A percentile compares a stretch with the other conserved stretches of the same genome.
These are phyloP conservation scores for Hyphopichia buzzinii DNA, from an alignment of 1,139 yeast genomes.

Conservation along the genomic window DNA sequence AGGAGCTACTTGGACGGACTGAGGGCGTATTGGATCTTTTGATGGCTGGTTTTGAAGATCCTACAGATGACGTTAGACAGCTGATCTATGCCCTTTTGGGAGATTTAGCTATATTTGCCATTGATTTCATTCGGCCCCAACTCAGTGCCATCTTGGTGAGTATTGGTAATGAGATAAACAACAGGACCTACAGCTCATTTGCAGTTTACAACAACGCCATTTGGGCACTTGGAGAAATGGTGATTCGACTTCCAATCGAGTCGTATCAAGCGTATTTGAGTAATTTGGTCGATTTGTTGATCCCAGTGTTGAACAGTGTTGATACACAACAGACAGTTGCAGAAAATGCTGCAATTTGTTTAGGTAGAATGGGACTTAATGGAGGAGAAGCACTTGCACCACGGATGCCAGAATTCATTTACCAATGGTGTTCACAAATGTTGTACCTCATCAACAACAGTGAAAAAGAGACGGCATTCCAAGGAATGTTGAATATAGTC, in stretches of 20 bases:
- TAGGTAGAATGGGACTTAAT: slow-evolving; percentile 81
- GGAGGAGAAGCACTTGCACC: slow-evolving; percentile 58
- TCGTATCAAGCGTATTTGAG: slow-evolving; percentile 60
- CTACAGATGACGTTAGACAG: slow-evolving; percentile 83
- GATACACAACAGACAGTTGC: slow-evolving; percentile 63
- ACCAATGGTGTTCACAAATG: slow-evolving; percentile 68
- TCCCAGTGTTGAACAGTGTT: slow-evolving; percentile 60
- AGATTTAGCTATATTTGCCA: slow-evolving; percentile 70
- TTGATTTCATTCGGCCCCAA: slow-evolving; percentile 57
- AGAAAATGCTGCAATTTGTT: slow-evolving; percentile 89
- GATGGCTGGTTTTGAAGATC: slow-evolving; percentile 72
- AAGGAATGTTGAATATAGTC: slow-evolving; percentile 72
- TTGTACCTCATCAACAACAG: slow-evolving; percentile 66
- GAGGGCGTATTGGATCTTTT: slow-evolving; percentile 61
- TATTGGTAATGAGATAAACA: slow-evolving; percentile 66
- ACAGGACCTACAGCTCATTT: slow-evolving; percentile 47
- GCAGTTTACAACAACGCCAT: slow-evolving; percentile 85
- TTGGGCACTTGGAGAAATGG: slow-evolving; percentile 90
- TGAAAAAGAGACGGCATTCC: slow-evolving; percentile 77
- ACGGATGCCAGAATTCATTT: slow-evolving; percentile 54
- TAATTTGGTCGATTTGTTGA: slow-evolving; percentile 59
- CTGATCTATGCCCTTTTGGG: slow-evolving; percentile 89
- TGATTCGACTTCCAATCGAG: slow-evolving; percentile 52
- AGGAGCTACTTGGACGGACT: slow-evolving; percentile 49
- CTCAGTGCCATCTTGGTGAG: slow-evolving; percentile 58